Evolutionary conservation across 1,139 yeast species (phyloP).

Genomic region (Geotrichum fermentans): DNA sequence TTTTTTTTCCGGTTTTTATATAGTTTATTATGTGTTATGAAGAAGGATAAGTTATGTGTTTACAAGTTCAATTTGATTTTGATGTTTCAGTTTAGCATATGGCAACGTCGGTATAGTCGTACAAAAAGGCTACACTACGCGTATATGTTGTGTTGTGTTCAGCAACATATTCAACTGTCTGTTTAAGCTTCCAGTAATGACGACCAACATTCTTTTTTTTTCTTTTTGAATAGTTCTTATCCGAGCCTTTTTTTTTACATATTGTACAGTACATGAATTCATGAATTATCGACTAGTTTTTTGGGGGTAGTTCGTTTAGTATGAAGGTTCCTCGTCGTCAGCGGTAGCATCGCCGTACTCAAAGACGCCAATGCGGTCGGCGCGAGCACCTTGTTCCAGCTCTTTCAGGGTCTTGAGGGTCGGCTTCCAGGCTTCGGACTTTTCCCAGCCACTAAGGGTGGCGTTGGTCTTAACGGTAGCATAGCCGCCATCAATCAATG

Average conservation of each 20-base stretch:
- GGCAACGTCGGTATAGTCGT: too few species aligned
- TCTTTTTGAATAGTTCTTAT: background rate
- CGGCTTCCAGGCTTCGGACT: slow-evolving; percentile 25
- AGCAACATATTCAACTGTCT: too few species aligned
- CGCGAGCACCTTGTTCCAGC: slow-evolving; percentile 49
- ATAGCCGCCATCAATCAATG: slow-evolving; percentile 60
- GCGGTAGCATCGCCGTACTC: slow-evolving; percentile 72
- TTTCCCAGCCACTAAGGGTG: slow-evolving; percentile 38
- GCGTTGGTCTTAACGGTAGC: slow-evolving; percentile 55
- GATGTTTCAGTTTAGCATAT: background rate
- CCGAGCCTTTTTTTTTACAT: background rate
- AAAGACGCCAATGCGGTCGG: slow-evolving; percentile 66
- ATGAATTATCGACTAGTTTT: too few species aligned
- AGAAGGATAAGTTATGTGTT: background rate
- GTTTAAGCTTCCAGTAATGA: too few species aligned
- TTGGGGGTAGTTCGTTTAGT: too few species aligned
- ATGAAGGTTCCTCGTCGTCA: slow-evolving; percentile 42
- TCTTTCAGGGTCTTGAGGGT: slow-evolving; percentile 38
- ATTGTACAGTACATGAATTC: too few species aligned
- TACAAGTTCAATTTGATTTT: background rate
- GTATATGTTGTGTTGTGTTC: too few species aligned
- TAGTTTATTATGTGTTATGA: background rate
- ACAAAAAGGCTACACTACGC: too few species aligned
- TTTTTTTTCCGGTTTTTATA: slow-evolving; percentile 1
- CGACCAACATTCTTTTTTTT: too few species aligned